phyloP scores from a whole-genome alignment of 2,329 filamentous ascomycete species.

The Venturia asperata region DNA sequence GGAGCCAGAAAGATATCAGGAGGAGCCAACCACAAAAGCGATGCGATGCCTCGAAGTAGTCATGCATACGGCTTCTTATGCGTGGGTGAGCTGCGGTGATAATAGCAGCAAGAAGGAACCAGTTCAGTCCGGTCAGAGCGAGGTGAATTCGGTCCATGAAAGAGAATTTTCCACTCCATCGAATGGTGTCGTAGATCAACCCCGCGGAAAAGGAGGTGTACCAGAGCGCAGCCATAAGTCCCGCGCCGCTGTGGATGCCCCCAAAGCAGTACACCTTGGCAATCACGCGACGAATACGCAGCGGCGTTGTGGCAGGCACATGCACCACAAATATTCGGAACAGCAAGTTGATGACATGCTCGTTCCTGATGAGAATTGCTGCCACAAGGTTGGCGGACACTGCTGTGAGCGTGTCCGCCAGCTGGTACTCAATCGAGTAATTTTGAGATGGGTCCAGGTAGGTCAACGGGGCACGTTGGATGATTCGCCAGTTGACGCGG shows the following conservation, averaged over 20 bases:
- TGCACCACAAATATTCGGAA: constrained; percentile 28
- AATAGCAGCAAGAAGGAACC: constrained; percentile 52
- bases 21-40: constrained; percentile 67
- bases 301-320: constrained; percentile 22
- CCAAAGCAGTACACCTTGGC: constrained; percentile 31
- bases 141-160: constrained; percentile 10
- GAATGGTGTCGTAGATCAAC: constrained; percentile 14
- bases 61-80: constrained; percentile 56
- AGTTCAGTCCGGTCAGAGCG: constrained; percentile 51
- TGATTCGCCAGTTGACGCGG: constrained; percentile 19
- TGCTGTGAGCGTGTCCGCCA: constrained; percentile 25
- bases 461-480: background rate
- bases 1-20: constrained; percentile 58
- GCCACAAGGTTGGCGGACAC: constrained; percentile 31
- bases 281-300: constrained; percentile 24
- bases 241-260: constrained; percentile 31
- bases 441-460: constrained; percentile 20
- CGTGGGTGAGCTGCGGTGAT: constrained; percentile 56
- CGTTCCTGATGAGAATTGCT: constrained; percentile 29
- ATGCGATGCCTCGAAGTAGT: constrained; percentile 64
- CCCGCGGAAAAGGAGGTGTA: constrained; percentile 11
- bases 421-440: constrained; percentile 20
- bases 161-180: background rate
- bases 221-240: constrained; percentile 26
- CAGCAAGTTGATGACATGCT: constrained; percentile 29